Conservation (phyloP, 148 eudicot species). For the Mesembryanthemum crystallinum region DNA sequence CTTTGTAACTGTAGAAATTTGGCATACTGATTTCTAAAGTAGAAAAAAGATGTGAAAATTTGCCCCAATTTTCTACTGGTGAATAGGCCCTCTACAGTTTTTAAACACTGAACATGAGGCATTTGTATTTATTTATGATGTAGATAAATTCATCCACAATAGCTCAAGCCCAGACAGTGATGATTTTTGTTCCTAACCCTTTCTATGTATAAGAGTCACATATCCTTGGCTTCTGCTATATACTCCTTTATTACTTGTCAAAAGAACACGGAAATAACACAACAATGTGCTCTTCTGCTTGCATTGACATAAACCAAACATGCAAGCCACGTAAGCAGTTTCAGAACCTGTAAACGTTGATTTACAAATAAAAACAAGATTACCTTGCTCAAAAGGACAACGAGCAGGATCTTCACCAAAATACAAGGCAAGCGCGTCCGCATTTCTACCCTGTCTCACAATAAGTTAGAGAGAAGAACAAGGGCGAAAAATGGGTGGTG, state of each 20-base stretch:
- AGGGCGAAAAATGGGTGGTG: background rate
- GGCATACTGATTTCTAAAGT: too few relatives aligned
- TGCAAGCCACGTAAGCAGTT: background rate
- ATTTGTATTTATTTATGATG: background rate
- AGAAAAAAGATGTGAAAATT: too few relatives aligned
- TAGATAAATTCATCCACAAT: too few relatives aligned
- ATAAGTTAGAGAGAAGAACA: constrained; percentile 27
- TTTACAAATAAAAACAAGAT: constrained; percentile 8
- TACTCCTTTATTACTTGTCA: background rate
- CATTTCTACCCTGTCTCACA: constrained; percentile 80
- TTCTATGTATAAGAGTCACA: background rate
- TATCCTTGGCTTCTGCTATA: background rate
- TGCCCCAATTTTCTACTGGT: too few relatives aligned
- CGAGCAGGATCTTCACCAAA: constrained; percentile 96
- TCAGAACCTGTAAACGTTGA: background rate
- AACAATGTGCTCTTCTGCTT: background rate
- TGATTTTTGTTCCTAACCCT: background rate
- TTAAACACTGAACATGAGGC: background rate
- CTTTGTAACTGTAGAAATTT: too few relatives aligned
- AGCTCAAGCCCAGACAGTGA: background rate
- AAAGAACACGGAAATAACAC: background rate
- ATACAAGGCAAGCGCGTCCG: constrained; percentile 84
- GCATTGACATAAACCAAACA: background rate
- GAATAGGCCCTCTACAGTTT: background rate
- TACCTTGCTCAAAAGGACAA: constrained; percentile 98